phyloP scores from a whole-genome alignment of 176 grass and related monocot genomes.

The Secale cereale region DNA sequence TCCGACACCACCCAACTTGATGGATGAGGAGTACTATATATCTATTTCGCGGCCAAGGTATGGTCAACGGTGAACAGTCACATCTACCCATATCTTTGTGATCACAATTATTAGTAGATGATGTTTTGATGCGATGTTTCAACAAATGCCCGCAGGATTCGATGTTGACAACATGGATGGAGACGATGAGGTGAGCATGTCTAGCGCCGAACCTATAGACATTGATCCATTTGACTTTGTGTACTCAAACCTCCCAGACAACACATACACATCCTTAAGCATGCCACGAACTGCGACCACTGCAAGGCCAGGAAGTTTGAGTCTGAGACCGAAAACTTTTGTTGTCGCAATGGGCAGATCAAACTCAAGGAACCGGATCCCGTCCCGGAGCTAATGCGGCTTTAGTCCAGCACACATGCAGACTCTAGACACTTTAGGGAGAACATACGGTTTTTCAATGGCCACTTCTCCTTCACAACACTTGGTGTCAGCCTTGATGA shows the following conservation, averaged over 20 bases:
- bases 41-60: background rate
- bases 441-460: no score
- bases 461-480: no score
- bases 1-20: background rate
- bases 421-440: background rate
- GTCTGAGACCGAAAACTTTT: background rate
- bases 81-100: no score
- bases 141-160: background rate
- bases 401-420: background rate
- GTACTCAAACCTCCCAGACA: background rate
- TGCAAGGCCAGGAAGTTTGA: no score
- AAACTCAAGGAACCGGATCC: background rate
- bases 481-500: no score
- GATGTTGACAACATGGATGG: background rate
- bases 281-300: background rate
- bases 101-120: no score
- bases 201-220: no score
- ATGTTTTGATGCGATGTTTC: no score
- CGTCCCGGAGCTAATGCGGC: background rate
- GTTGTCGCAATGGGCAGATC: background rate
- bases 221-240: background rate
- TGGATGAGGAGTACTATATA: background rate
- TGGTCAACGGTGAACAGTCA: no score
- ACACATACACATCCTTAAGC: background rate
- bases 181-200: no score